Conservation (phyloP, 1,139 yeast genomes). For the Saccharomycopsis hybrid region DNA sequence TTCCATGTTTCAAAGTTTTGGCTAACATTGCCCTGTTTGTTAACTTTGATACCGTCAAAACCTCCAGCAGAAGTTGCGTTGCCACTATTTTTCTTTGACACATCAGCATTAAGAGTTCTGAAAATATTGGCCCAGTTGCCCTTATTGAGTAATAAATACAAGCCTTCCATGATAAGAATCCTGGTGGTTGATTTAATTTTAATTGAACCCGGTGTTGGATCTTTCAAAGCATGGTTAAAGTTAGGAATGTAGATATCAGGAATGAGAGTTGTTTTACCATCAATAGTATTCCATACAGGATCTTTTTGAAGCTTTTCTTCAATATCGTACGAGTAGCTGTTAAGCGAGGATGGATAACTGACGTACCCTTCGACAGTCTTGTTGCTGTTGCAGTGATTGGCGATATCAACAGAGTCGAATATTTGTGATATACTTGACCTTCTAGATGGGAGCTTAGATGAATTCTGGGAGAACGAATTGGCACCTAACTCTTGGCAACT, state of each 20-base stretch:
- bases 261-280: slow-evolving; percentile 23
- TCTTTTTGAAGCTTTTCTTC: too few species aligned
- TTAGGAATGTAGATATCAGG: slow-evolving; percentile 54
- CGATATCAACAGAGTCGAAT: background rate
- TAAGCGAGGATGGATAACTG: background rate
- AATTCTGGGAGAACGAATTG: too few species aligned
- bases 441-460: background rate
- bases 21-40: slow-evolving; percentile 12
- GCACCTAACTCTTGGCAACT: too few species aligned
- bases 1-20: slow-evolving; percentile 27
- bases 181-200: slow-evolving; percentile 35
- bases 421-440: slow-evolving; percentile 7
- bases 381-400: background rate
- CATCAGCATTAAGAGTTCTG: too few species aligned
- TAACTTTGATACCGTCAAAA: too few species aligned
- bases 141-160: slow-evolving; percentile 47
- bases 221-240: slow-evolving; percentile 64
- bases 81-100: background rate
- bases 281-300: slow-evolving; percentile 4
- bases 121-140: slow-evolving; percentile 45
- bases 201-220: slow-evolving; percentile 53
- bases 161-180: slow-evolving; percentile 59
- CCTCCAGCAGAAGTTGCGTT: too few species aligned
- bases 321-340: too few species aligned
- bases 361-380: too few species aligned